phyloP scores from a whole-genome alignment of 2,329 filamentous ascomycete species.

The Diaporthe nobilis region DNA sequence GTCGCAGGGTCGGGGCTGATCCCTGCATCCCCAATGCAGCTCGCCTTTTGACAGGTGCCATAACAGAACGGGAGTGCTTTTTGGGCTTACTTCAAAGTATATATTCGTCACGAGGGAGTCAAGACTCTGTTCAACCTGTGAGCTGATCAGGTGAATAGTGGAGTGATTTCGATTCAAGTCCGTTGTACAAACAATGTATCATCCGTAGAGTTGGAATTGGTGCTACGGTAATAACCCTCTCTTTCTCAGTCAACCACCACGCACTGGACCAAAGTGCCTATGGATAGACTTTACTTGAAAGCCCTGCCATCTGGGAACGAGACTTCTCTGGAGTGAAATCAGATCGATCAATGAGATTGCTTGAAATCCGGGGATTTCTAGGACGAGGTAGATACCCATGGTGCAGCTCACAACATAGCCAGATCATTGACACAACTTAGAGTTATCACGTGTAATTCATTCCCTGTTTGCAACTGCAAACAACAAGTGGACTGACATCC shows the following conservation, averaged over 20 bases:
- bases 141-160: background rate
- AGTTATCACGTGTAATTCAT: background rate
- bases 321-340: no score
- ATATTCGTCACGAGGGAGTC: background rate
- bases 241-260: background rate
- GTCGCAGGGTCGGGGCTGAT: constrained; percentile 10
- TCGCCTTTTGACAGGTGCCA: background rate
- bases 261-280: background rate
- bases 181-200: background rate
- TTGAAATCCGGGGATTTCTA: fast-evolving
- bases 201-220: background rate
- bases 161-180: background rate
- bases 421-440: background rate
- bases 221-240: background rate
- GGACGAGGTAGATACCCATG: background rate
- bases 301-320: no score
- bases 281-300: background rate
- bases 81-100: background rate
- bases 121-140: background rate
- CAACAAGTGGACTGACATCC: background rate
- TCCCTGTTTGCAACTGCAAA: background rate
- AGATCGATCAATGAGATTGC: background rate
- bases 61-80: no score
- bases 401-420: background rate
- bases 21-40: constrained; percentile 11